These are phyloP conservation scores for Bruguiera parviflora DNA, from an alignment of 345 rosid species.

Conservation along the genomic window DNA sequence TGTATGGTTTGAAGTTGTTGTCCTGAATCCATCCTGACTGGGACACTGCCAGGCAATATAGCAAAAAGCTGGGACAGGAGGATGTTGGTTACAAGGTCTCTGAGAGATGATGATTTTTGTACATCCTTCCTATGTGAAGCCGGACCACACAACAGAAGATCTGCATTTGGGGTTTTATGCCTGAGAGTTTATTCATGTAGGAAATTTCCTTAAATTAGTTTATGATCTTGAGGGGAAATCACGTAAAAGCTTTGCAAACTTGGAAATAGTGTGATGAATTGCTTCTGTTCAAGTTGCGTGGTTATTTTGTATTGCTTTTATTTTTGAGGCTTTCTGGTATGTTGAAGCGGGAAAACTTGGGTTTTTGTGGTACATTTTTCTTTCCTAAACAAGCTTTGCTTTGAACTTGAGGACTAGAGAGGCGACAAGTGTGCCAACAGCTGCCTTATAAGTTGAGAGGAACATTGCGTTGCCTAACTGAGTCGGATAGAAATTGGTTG, in stretches of 20 bases:
- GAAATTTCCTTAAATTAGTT: constrained; percentile 12
- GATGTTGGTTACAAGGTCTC: constrained; percentile 11
- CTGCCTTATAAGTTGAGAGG: too few relatives aligned
- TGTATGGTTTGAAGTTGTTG: neutral
- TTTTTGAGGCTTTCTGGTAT: constrained; percentile 10
- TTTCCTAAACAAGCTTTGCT: too few relatives aligned
- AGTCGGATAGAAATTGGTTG: too few relatives aligned
- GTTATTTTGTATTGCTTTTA: constrained; percentile 4
- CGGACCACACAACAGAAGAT: constrained; percentile 3
- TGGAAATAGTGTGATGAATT: constrained; percentile 17
- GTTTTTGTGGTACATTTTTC: neutral
- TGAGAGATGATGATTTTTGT: constrained; percentile 10
- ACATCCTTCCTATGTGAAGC: constrained; percentile 9
- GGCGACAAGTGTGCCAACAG: too few relatives aligned
- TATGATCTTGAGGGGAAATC: constrained; percentile 10
- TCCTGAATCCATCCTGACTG: neutral
- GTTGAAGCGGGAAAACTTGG: constrained; percentile 9
- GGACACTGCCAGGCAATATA: constrained; percentile 28
- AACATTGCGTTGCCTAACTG: too few relatives aligned
- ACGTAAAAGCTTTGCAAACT: constrained; percentile 18
- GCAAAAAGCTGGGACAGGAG: constrained; percentile 13
- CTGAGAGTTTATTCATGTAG: constrained; percentile 12
- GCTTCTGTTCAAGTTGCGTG: constrained; percentile 17
- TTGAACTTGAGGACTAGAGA: too few relatives aligned
- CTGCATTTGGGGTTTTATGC: constrained; percentile 16